Evolutionary conservation across 1,284 basidiomycete genomes (phyloP).

Genomic region (Crucibulum cyathiforme): DNA sequence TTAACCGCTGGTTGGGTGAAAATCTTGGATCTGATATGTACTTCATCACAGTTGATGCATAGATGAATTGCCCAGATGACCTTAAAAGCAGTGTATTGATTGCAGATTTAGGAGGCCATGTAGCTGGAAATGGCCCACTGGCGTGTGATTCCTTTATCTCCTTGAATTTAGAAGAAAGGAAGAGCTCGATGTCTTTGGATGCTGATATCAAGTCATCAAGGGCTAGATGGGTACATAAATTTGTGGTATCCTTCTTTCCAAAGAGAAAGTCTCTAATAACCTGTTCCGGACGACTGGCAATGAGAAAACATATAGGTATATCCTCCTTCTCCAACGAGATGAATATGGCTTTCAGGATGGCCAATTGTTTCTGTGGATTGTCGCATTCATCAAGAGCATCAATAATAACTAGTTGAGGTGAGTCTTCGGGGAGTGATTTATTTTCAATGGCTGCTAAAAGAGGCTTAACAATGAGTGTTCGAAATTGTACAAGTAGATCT

Average conservation of each 20-base stretch:
- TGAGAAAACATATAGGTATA: neutral
- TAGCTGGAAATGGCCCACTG: neutral
- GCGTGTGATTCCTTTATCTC: neutral
- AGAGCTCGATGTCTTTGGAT: neutral
- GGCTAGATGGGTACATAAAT: neutral
- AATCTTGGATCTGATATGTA: neutral
- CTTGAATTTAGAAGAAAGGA: neutral
- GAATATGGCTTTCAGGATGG: neutral
- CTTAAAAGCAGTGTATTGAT: neutral
- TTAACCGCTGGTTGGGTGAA: neutral
- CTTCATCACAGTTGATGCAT: neutral
- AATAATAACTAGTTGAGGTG: neutral
- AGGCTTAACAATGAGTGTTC: neutral
- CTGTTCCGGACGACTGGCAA: neutral
- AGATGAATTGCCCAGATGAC: neutral
- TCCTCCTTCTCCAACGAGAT: too few relatives aligned
- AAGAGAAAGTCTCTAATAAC: neutral
- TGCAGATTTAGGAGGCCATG: neutral
- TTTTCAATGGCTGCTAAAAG: neutral
- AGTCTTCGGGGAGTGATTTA: too few relatives aligned
- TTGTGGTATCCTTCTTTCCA: neutral
- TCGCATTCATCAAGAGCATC: neutral
- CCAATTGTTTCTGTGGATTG: neutral
- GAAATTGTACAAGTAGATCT: neutral
- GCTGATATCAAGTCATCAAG: neutral